Conservation (phyloP, 345 rosid genomes). For the Triadica sebifera region DNA sequence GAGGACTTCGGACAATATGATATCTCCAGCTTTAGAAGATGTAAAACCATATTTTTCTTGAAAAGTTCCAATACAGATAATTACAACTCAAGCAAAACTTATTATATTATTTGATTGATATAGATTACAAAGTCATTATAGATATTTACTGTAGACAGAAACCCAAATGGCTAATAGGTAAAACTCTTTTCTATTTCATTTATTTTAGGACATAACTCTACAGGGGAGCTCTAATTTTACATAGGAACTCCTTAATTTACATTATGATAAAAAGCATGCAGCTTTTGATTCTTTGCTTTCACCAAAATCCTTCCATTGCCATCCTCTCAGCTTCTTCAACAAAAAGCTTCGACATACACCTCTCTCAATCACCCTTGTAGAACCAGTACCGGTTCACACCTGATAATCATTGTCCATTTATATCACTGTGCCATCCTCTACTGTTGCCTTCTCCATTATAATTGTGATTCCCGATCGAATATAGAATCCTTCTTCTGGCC, state of each 20-base stretch:
- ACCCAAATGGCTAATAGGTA: not conserved
- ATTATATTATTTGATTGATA: not conserved
- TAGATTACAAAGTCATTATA: not conserved
- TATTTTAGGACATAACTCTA: not conserved
- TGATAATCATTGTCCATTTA: constrained; percentile 20
- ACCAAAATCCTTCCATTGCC: constrained; percentile 27
- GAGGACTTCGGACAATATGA: too few relatives aligned
- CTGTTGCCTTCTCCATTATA: constrained; percentile 76
- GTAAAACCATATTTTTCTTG: too few relatives aligned
- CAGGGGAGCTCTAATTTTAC: constrained; percentile 7
- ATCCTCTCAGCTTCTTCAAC: constrained; percentile 12
- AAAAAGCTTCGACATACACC: constrained; percentile 6
- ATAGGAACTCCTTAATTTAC: constrained; percentile 15
- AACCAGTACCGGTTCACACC: not conserved
- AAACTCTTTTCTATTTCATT: not conserved
- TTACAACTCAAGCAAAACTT: not conserved
- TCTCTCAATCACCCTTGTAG: not conserved
- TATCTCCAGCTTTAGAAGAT: too few relatives aligned
- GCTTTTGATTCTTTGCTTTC: constrained; percentile 16
- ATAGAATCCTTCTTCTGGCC: constrained; percentile 77
- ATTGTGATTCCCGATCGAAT: constrained; percentile 76
- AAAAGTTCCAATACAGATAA: too few relatives aligned
- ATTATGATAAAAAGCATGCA: constrained; percentile 11
- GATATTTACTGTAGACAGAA: not conserved
- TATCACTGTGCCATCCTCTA: constrained; percentile 72